Base-by-base conservation (phyloP, 495 filamentous ascomycete species). In the Penicillium pulvis region DNA sequence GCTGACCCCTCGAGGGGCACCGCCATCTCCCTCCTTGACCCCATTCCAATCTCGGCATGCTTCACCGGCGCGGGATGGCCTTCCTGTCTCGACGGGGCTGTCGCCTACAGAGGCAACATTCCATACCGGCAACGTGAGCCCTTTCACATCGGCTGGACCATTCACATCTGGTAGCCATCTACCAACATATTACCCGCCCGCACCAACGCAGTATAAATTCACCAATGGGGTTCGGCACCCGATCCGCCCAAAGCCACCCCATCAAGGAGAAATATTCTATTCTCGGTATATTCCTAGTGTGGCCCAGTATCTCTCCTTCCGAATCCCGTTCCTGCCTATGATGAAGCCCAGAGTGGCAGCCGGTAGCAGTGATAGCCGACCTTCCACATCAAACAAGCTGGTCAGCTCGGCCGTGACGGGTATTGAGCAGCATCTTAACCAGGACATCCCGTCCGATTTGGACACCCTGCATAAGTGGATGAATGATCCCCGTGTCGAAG, bases 391-490 rank as follows among this genome's bases (percentile, higher is more conserved):
- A 1, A 62, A 56, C 12, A 67, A 69, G 30, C 35, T 64, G 2
- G 67, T 74, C 33, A 72, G 44, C 36, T 67, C 71, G 14, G 61
- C 72, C 0, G 54, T 71, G 1, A 68, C 64, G 9, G 59, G 65
- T 28, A 49, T 67, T 36, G 62, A 70, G 36, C 68, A 70, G 55
- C 63, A 64, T 50, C 75, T 69, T 43, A 68, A 56, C n/a, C 56
- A 61, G 35, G 63, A 58, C 19, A 62, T 61, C 50, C 67, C 61
- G 20, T 87, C 75, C 10, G 94, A 98, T 66, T 71, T 85, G 8
- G 86, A 91, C n/a, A 77, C 91, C 28, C 71, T 98, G 20, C 84
- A 97, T 63, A 81, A 82, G 59, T 98, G 94, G 94, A 91, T 97
- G 84, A 90, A 94, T 58, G 85, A 87, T 52, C 89, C 91, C 1